Base-by-base conservation (phyloP, 345 rosid genomes). In the Anastatica hierochuntica region DNA sequence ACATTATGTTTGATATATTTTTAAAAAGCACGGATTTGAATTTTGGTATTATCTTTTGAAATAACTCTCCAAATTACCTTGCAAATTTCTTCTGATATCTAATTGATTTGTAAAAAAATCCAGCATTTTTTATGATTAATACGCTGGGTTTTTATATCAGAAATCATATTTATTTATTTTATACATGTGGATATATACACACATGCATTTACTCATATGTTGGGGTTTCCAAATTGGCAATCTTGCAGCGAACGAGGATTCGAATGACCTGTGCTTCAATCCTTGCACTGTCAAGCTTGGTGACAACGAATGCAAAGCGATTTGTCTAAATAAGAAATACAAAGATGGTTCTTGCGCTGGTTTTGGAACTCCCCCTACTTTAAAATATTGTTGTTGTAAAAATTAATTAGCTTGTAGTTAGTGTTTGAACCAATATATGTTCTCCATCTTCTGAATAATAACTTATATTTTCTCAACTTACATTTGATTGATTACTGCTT, bases 301-400 rank as follows among this genome's bases (percentile, higher is more conserved):
- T 1, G 10, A 46, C 36, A 47, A 12, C 0, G 62, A 63, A 3
- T 63, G 68, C 56, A 54, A 30, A 19, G 1, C 7, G 27, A 8
- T 54, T 46, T 63, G 68, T 46, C 7, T 21, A 35, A 29, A 30
- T 12, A 55, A 54, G 56, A 31, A 48, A 11, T 63, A 38, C 49
- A 63, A n/a, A 63, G 36, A 46, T 5, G 68, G 68, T 10, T 30
- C 43, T 30, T 54, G 62, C 39, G 12, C 39, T 63, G 16, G 36
- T 39, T 46, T 39, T 47, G 68, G 49, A 55, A 20, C 1, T 7
- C 62, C 62, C 10, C 49, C 62, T 14, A 0, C 31, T 13, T 1
- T 0, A 7, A 31, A 12, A 5, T 54, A 63, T 63, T 63, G 62
- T 63, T 63, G 68, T 46, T 63, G 68, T 17, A 31, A 14, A 4